Conservation (phyloP, 352 stramenopile genomes). For the Phytophthora pisi region DNA sequence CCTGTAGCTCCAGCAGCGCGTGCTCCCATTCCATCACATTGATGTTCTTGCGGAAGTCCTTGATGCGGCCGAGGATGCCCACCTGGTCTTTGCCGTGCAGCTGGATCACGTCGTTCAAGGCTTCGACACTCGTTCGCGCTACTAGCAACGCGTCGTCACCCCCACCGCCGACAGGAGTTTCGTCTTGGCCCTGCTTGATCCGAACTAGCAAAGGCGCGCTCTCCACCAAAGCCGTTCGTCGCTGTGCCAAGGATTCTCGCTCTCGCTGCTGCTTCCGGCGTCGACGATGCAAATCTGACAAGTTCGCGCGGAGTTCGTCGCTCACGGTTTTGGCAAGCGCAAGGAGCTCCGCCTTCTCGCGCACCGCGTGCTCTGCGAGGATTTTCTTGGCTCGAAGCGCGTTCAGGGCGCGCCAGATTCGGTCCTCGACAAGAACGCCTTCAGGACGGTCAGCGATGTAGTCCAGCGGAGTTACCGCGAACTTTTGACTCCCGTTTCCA, state of each 20-base stretch:
- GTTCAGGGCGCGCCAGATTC: constrained; percentile 72
- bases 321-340: constrained; percentile 48
- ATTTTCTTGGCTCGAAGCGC: constrained; percentile 71
- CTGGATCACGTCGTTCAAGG: constrained; percentile 88
- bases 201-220: constrained; percentile 83
- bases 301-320: constrained; percentile 57
- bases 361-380: constrained; percentile 53
- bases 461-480: constrained; percentile 68
- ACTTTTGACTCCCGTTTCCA: constrained; percentile 10
- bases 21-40: constrained; percentile 95
- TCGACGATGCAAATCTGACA: constrained; percentile 47
- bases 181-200: constrained; percentile 93
- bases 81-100: constrained; percentile 89
- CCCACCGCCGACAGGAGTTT: constrained; percentile 62
- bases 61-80: constrained; percentile 84
- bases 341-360: constrained; percentile 63
- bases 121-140: constrained; percentile 75
- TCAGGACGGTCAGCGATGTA: constrained; percentile 74
- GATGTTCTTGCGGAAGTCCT: constrained; percentile 94
- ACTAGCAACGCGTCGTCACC: constrained; percentile 84
- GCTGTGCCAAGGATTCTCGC: constrained; percentile 11
- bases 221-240: constrained; percentile 24
- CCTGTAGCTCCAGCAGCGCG: constrained; percentile 77
- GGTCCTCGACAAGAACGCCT: constrained; percentile 64
- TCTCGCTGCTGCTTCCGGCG: constrained; percentile 37